Percentiles rank a stretch among this genome's conserved stretches.
Conservation (phyloP, 2,329 filamentous ascomycete genomes). For the Ilyonectria destructans region DNA sequence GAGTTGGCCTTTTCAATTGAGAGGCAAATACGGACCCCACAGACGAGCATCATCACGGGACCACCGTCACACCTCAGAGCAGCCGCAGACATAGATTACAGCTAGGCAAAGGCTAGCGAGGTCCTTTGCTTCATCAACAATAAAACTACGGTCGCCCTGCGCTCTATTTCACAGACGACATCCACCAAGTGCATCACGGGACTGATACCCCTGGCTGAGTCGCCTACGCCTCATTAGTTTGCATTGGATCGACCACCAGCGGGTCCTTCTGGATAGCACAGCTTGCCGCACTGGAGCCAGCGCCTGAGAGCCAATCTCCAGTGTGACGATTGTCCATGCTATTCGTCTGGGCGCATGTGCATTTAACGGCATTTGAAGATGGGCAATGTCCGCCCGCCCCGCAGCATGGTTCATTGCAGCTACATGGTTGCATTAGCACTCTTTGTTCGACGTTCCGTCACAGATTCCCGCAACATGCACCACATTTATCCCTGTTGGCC, state of each 20-base stretch:
- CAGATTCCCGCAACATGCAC: not conserved
- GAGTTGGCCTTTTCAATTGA: not conserved
- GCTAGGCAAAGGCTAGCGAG: not conserved
- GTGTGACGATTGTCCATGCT: not conserved
- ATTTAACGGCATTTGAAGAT: constrained; percentile 4
- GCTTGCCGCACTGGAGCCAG: constrained; percentile 16
- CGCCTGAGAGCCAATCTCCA: constrained; percentile 24
- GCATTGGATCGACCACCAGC: constrained; percentile 17
- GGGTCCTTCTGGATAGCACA: constrained; percentile 17
- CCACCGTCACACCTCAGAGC: constrained; percentile 18
- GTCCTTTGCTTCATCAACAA: not conserved
- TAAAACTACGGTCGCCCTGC: not conserved
- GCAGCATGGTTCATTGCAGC: not conserved
- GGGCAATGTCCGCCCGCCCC: not conserved
- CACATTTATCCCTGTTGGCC: not conserved
- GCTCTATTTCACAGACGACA: not conserved
- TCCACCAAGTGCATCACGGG: constrained; percentile 23
- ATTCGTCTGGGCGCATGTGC: constrained; percentile 11
- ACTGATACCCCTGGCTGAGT: constrained; percentile 14
- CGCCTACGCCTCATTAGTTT: constrained; percentile 10
- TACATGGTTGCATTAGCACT: not conserved
- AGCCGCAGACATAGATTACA: constrained; percentile 15
- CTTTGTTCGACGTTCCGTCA: not conserved
- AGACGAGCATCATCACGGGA: constrained; percentile 46
- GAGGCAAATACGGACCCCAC: constrained; percentile 40